Evolutionary conservation across 495 filamentous ascomycete species (phyloP), one percentile per base, ranked within the genome.

Genomic region (Aspergillus homomorphus): DNA sequence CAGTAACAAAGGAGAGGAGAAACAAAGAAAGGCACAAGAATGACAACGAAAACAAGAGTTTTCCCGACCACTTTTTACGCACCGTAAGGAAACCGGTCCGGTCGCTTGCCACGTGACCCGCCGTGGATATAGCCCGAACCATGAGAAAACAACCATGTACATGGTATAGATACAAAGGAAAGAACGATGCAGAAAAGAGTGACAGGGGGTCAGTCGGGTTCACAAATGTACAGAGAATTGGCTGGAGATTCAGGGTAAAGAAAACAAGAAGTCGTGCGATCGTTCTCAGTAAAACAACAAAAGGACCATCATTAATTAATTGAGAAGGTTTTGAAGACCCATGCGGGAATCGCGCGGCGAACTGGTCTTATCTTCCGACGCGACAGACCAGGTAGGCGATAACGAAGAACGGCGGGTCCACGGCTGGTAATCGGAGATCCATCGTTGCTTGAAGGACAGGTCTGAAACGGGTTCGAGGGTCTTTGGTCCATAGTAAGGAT

Each of bases 331-430:
- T 58, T 70, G 63, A 20, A 79, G 63, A 41, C 75, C 73, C 73
- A 79, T 79, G 16, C 76, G 75, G n/a, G 68, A 73, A 59, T 79
- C 76, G n/a, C 73, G 73, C 28, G 66, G 44, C 20, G 69, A 51
- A 48, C 74, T 69, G 5, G 62, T 46, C 30, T 58, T 64, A 58
- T 44, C 60, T 67, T 51, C 48, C 21, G 23, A 51, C 1, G 23
- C 3, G 24, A 28, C 48, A 19, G 22, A 24, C 48, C 48, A 51
- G 16, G 23, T 30, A 15, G 48, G 66, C 44, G 63, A 43, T 21
- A 65, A 28, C 1, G 60, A 56, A 6, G 59, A 46, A 10, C 65
- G 62, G 20, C 70, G 69, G 49, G 68, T 68, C 70, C 69, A 77
- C 4, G 71, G 61, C 43, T 68, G 72, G 52, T 67, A 62, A 42